Conservation (phyloP, 2,329 filamentous ascomycete genomes). For the Shiraia sp. region DNA sequence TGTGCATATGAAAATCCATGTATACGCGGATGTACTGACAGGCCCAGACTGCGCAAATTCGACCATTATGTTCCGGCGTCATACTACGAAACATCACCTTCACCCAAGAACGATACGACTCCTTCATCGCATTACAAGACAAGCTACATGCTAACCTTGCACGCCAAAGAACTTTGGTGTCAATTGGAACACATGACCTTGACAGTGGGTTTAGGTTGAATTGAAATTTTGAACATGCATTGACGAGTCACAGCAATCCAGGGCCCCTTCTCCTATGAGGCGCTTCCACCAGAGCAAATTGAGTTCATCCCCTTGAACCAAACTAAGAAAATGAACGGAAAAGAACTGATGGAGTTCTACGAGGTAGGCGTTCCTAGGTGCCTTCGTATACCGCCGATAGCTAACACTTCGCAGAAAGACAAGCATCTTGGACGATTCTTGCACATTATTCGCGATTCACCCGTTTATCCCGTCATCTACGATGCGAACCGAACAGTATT, state of each 20-base stretch:
- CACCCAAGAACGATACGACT: conserved; percentile 88
- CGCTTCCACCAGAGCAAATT: conserved; percentile 87
- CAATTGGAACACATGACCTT: conserved; percentile 95
- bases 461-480: conserved; percentile 94
- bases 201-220: conserved; percentile 58
- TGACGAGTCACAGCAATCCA: conserved; percentile 61
- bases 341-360: conserved; percentile 92
- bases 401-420: conserved; percentile 66
- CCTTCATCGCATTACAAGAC: conserved; percentile 96
- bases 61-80: conserved; percentile 86
- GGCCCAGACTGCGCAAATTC: conserved; percentile 70
- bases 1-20: neutral
- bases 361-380: conserved; percentile 54
- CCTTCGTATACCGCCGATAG: neutral
- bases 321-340: conserved; percentile 81
- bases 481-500: conserved; percentile 86
- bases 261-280: conserved; percentile 96
- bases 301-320: conserved; percentile 91
- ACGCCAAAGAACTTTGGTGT: conserved; percentile 88
- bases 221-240: conserved; percentile 1
- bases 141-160: conserved; percentile 97
- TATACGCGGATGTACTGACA: conserved; percentile 14
- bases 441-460: conserved; percentile 90
- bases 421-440: conserved; percentile 88
- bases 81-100: conserved; percentile 91